Evolutionary conservation across 495 filamentous ascomycete species (phyloP).

Genomic region (Zalerion maritima): DNA sequence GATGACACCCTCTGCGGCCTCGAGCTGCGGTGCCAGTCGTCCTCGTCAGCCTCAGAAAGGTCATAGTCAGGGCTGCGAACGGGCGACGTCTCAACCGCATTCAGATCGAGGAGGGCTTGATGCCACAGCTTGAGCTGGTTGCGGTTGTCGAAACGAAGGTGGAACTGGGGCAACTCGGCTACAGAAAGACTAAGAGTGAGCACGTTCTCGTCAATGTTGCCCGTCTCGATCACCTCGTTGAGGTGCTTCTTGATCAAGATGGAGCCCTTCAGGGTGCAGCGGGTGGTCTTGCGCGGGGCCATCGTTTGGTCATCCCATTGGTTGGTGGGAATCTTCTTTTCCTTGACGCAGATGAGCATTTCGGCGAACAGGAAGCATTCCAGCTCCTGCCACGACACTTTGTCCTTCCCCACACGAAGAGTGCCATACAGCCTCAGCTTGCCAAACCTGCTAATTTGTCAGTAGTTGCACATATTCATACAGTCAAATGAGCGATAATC

Average conservation of each 20-base stretch:
- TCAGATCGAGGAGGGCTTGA: slow-evolving; percentile 70
- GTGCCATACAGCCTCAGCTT: slow-evolving; percentile 86
- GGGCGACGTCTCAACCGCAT: slow-evolving; percentile 46
- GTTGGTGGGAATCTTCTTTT: slow-evolving; percentile 55
- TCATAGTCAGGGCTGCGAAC: slow-evolving; percentile 61
- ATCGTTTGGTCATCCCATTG: slow-evolving; percentile 52
- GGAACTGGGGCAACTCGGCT: slow-evolving; percentile 89
- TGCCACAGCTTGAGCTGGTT: slow-evolving; percentile 85
- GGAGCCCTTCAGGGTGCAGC: slow-evolving; percentile 89
- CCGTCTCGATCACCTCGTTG: slow-evolving; percentile 66
- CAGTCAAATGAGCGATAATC: slow-evolving; percentile 1
- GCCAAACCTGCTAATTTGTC: slow-evolving; percentile 59
- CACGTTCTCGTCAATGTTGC: slow-evolving; percentile 56
- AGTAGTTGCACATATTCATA: slow-evolving; percentile 4
- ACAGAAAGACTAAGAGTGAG: slow-evolving; percentile 87
- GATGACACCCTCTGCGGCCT: slow-evolving; percentile 74
- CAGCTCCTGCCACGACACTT: slow-evolving; percentile 93
- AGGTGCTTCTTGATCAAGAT: slow-evolving; percentile 98
- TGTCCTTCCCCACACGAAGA: slow-evolving; percentile 90
- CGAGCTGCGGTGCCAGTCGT: slow-evolving; percentile 63
- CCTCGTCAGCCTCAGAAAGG: slow-evolving; percentile 74
- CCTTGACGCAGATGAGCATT: slow-evolving; percentile 99
- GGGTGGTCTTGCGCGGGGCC: slow-evolving; percentile 47
- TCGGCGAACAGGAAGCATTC: slow-evolving; percentile 96
- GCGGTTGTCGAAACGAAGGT: slow-evolving; percentile 76